Percentiles rank a stretch among this genome's conserved stretches.
Conservation (phyloP, 1,139 yeast species). For the Hanseniaspora gamundiae region DNA sequence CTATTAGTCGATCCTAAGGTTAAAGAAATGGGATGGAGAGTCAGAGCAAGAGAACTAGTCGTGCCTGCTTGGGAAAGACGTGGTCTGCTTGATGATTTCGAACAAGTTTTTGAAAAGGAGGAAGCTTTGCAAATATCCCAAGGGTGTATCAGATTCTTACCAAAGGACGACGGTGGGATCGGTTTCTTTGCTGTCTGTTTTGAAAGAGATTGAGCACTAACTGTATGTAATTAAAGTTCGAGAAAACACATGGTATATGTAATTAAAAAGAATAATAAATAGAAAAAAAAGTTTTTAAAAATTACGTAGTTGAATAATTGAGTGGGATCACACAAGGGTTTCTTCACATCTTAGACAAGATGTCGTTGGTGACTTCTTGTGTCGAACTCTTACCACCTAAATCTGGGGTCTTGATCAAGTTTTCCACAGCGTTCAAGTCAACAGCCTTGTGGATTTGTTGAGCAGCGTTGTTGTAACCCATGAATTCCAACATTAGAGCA, state of each 20-base stretch:
- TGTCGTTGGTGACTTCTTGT: constrained; percentile 74
- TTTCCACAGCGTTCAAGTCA: constrained; percentile 79
- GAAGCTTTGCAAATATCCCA: constrained; percentile 51
- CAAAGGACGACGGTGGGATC: constrained; percentile 88
- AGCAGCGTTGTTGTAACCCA: constrained; percentile 86
- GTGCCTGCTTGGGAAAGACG: constrained; percentile 79
- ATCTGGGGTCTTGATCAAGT: constrained; percentile 81
- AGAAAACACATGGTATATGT: too few species aligned
- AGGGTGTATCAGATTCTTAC: constrained; percentile 76
- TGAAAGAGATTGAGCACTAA: constrained; percentile 19
- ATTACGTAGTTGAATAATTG: too few species aligned
- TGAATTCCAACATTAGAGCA: constrained; percentile 92
- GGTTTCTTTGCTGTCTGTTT: constrained; percentile 79
- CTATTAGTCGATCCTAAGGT: constrained; percentile 54
- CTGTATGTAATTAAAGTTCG: too few species aligned
- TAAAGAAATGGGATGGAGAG: constrained; percentile 57
- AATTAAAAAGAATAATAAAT: too few species aligned
- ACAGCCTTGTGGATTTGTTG: constrained; percentile 89
- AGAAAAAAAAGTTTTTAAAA: too few species aligned
- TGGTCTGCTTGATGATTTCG: constrained; percentile 61
- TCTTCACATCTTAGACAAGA: constrained; percentile 27
- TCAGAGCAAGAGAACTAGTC: constrained; percentile 51
- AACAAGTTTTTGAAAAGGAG: constrained; percentile 33
- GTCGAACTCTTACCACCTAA: constrained; percentile 85
- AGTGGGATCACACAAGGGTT: too few species aligned